Percentiles rank a stretch among this genome's conserved stretches.
Conservation (phyloP, 139 green algal species). For the Pleodorina starrii region DNA sequence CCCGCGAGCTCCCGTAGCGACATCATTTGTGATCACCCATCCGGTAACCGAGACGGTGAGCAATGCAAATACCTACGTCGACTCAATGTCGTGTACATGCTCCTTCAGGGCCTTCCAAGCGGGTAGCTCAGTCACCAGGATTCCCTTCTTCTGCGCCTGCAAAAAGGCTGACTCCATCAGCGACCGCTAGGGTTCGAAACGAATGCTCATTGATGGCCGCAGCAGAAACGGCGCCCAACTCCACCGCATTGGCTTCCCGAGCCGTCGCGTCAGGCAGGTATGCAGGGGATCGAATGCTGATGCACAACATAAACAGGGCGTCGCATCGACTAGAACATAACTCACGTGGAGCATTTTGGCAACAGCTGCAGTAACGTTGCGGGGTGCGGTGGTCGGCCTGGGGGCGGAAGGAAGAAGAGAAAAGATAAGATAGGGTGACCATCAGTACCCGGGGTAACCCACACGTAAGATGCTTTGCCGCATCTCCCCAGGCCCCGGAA, state of each 20-base stretch:
- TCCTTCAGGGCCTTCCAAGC: conserved; percentile 86
- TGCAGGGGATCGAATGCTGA: too few species aligned
- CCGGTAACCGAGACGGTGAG: too few species aligned
- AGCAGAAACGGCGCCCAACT: too few species aligned
- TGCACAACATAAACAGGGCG: background rate
- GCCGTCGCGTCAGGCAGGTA: too few species aligned
- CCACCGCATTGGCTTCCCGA: too few species aligned
- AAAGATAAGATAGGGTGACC: conserved; percentile 10
- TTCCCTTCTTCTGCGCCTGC: conserved; percentile 27
- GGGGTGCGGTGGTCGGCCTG: background rate
- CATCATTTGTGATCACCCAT: too few species aligned
- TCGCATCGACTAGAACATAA: background rate
- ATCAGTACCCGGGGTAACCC: conserved; percentile 25
- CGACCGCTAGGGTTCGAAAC: background rate
- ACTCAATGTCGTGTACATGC: conserved; percentile 89
- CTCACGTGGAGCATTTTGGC: conserved; percentile 47
- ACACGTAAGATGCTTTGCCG: background rate
- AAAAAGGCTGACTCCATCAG: background rate
- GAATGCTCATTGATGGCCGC: too few species aligned
- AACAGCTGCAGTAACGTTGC: background rate
- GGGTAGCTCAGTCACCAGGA: conserved; percentile 71
- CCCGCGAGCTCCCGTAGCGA: too few species aligned
- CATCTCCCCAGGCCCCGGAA: background rate
- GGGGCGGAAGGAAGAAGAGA: background rate
- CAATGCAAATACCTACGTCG: conserved; percentile 80